These are phyloP conservation scores for Aschersonia sp. DNA, from an alignment of 2,329 filamentous ascomycete species.

Conservation along the genomic window DNA sequence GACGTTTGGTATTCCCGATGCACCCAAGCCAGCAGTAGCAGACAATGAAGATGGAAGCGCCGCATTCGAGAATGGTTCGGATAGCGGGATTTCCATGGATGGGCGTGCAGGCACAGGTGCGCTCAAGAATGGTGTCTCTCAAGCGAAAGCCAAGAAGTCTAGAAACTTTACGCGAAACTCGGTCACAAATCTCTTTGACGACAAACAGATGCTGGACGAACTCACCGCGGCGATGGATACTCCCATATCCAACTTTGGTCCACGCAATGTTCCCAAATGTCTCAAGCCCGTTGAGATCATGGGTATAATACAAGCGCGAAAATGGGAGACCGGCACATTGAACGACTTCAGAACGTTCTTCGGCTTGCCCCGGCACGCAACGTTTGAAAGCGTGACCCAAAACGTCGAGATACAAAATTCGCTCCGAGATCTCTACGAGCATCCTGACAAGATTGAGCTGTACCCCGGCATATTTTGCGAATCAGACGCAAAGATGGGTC, in stretches of 20 bases:
- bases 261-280: constrained; percentile 39
- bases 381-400: constrained; percentile 26
- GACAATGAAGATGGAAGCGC: background rate
- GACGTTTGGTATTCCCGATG: background rate
- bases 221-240: constrained; percentile 29
- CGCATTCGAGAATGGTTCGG: background rate
- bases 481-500: constrained; percentile 23
- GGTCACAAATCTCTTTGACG: background rate
- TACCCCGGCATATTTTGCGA: constrained; percentile 55
- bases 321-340: constrained; percentile 42
- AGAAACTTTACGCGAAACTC: background rate
- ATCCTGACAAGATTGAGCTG: constrained; percentile 47
- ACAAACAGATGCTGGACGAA: background rate
- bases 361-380: constrained; percentile 35
- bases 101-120: background rate
- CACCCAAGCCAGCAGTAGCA: background rate
- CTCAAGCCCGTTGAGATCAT: constrained; percentile 43
- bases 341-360: constrained; percentile 53
- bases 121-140: background rate
- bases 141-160: background rate
- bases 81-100: background rate
- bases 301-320: constrained; percentile 42
- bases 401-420: constrained; percentile 23
- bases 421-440: constrained; percentile 32
- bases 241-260: constrained; percentile 24